Conservation (phyloP, 2,329 filamentous ascomycete genomes). For the Mycocentrospora acerina region DNA sequence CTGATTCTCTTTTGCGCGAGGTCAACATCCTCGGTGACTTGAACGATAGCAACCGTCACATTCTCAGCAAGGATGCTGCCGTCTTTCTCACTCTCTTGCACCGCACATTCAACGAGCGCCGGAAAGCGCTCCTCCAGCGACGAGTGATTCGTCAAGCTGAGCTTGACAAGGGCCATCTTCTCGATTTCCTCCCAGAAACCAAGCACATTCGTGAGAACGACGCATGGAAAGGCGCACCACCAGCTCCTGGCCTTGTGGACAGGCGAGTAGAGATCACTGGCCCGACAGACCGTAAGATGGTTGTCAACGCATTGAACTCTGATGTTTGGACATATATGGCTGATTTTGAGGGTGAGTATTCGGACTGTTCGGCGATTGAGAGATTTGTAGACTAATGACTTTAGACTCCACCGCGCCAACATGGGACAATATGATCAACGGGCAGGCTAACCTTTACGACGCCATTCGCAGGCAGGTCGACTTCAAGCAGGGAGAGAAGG, state of each 20-base stretch:
- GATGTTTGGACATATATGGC: constrained; percentile 99
- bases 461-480: constrained; percentile 91
- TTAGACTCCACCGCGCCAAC: constrained; percentile 91
- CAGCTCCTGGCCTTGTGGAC: constrained; percentile 89
- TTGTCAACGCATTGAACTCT: constrained; percentile 93
- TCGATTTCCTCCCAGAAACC: constrained; percentile 95
- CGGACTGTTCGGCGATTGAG: not conserved
- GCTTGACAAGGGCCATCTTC: constrained; percentile 83
- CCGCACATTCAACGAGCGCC: constrained; percentile 86
- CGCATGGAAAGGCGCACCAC: constrained; percentile 88
- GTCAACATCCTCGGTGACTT: constrained; percentile 82
- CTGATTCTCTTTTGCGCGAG: constrained; percentile 78
- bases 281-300: constrained; percentile 97
- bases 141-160: constrained; percentile 85
- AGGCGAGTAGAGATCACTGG: constrained; percentile 96
- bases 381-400: constrained; percentile 8
- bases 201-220: constrained; percentile 92
- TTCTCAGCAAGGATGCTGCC: constrained; percentile 85
- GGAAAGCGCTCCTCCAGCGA: constrained; percentile 85
- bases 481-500: constrained; percentile 93
- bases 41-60: constrained; percentile 79
- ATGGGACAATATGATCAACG: constrained; percentile 99
- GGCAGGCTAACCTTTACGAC: constrained; percentile 96
- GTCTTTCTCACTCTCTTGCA: constrained; percentile 94
- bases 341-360: constrained; percentile 82